Base-by-base conservation (phyloP, 2,329 filamentous ascomycete species). In the Mollisiaceae sp. region DNA sequence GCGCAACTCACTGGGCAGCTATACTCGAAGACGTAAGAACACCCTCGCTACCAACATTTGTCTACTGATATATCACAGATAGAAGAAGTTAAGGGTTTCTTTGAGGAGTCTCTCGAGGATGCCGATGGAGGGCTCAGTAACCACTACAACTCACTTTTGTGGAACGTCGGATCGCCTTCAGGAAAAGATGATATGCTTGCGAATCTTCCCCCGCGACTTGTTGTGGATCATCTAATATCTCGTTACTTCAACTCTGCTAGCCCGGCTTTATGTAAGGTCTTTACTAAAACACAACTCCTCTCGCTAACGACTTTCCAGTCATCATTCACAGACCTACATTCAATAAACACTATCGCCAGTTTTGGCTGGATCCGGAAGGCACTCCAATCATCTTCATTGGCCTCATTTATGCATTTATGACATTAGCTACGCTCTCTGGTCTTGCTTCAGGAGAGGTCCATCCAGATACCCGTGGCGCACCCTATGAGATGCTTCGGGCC, bases 1-100 rank as follows among this genome's bases (percentile, higher is more conserved):
- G 86, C 1, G 85, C 85, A 4, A 87, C 85, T 57, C 85, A 88
- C 65, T 86, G 85, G 69, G 83, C 86, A 78, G 85, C 85, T 2
- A 86, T 88, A 75, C 75, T 88, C 14, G 83, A 87, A 71, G 84
- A 88, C 77, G 85, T 86, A 70, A 79, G 43, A 20, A 45, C 15
- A 24, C 24, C 14, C 4, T 20, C 14, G 41, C 20, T 38, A 24
- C 24, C 6, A 38, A 9, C 3, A 58, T 56, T 8, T 50, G 54
- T 32, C 18, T 36, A 50, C 59, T 68, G n/a, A 68, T 41, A 59
- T 50, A 52, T 47, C 22, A 45, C 15, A 87, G 83, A 86, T 88
- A 57, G 84, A 87, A 72, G 85, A 87, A 63, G 76, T 88, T 11
- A 86, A 86, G 73, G 79, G 77, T 63, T 87, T 85, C 68, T 87